Conservation (phyloP, 2,329 filamentous ascomycete species). For the Pseudocercospora macadamiae region DNA sequence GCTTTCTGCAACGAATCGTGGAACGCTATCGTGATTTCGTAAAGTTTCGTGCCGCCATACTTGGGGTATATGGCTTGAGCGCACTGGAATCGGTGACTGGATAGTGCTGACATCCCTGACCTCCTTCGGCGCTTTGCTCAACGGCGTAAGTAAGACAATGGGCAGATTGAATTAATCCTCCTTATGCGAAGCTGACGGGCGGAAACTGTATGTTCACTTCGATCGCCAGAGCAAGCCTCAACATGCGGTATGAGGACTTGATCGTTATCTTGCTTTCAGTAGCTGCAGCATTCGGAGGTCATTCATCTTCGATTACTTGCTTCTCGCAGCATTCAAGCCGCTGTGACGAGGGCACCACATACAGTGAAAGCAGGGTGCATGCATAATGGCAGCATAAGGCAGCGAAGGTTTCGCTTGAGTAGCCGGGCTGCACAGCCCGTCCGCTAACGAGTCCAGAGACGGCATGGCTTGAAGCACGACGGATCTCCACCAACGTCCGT, state of each 20-base stretch:
- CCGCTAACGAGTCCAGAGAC: not conserved
- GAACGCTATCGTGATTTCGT: too few species aligned
- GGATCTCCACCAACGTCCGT: conserved; percentile 1
- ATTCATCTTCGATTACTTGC: not conserved
- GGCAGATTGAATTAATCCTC: not conserved
- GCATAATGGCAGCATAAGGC: not conserved
- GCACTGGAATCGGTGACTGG: not conserved
- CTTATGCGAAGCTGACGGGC: not conserved
- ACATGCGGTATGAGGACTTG: too few species aligned
- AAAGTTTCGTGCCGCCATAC: not conserved
- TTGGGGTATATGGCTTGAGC: not conserved
- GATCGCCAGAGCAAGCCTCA: too few species aligned
- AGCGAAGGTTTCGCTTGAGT: conserved; percentile 2
- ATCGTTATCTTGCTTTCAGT: too few species aligned
- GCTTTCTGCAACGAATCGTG: not conserved
- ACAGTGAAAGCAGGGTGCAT: not conserved
- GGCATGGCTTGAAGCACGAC: not conserved
- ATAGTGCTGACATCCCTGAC: not conserved
- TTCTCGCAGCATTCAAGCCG: not conserved
- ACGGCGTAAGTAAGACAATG: not conserved
- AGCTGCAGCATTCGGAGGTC: too few species aligned
- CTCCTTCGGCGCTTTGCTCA: not conserved
- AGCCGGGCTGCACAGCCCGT: not conserved
- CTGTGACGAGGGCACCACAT: not conserved
- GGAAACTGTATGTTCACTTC: too few species aligned